Percentiles rank a stretch among this genome's conserved stretches.
These are phyloP conservation scores for Phialocephala subalpina DNA, from an alignment of 2,329 filamentous ascomycete species.

Conservation along the genomic window DNA sequence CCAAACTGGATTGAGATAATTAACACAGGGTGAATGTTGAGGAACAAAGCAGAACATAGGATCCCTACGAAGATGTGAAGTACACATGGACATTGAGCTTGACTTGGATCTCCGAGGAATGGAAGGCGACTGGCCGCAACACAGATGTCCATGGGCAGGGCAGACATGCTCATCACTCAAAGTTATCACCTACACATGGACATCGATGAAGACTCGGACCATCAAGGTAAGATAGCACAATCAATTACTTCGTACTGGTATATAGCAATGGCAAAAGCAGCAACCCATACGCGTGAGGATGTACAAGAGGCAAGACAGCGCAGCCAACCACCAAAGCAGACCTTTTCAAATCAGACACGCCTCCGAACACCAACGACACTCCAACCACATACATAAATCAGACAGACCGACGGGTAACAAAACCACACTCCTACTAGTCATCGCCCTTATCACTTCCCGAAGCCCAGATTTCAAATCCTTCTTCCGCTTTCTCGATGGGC, in stretches of 20 bases:
- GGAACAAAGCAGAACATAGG: too few relatives aligned
- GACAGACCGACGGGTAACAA: neutral
- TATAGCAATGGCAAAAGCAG: neutral
- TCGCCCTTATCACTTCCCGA: constrained; percentile 70
- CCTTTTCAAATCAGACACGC: neutral
- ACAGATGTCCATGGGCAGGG: too few relatives aligned
- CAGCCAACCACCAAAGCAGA: neutral
- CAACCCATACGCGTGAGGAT: neutral
- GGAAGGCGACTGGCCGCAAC: too few relatives aligned
- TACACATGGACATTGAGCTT: too few relatives aligned
- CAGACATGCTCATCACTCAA: too few relatives aligned
- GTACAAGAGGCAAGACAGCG: neutral
- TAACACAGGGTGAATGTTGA: too few relatives aligned
- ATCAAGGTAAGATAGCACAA: too few relatives aligned
- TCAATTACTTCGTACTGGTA: neutral
- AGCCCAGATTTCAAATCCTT: constrained; percentile 75
- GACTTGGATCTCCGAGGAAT: too few relatives aligned
- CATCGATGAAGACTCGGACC: too few relatives aligned
- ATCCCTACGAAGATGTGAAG: too few relatives aligned
- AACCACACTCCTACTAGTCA: constrained; percentile 26
- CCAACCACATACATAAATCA: neutral
- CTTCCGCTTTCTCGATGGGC: constrained; percentile 65
- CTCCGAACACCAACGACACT: neutral
- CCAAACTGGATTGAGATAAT: too few relatives aligned
- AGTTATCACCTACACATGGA: too few relatives aligned